Percentiles rank a stretch among this genome's conserved stretches.
phyloP scores from a whole-genome alignment of 306 rosid species.

The Cajanus cajan region DNA sequence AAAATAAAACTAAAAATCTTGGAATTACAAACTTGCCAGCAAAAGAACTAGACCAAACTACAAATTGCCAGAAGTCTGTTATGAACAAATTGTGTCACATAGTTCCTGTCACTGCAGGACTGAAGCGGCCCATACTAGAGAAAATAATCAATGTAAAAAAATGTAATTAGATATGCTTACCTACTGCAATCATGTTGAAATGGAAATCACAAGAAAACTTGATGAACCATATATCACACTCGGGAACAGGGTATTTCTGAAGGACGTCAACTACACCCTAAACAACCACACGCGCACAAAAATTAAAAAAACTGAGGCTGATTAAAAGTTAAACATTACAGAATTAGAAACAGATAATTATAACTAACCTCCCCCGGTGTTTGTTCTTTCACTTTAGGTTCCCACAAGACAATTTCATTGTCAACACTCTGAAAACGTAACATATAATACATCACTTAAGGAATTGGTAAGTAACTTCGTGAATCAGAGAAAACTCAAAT shows the following conservation, averaged over 20 bases:
- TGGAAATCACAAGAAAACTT: slow-evolving; percentile 95
- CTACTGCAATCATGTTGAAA: slow-evolving; percentile 75
- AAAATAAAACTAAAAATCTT: not conserved
- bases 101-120: not conserved
- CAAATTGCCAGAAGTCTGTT: not conserved
- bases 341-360: slow-evolving; percentile 16
- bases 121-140: not conserved
- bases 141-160: not conserved
- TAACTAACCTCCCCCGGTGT: slow-evolving; percentile 94
- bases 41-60: not conserved
- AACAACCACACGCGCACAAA: not conserved
- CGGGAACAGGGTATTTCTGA: slow-evolving; percentile 96
- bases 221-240: slow-evolving; percentile 98
- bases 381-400: slow-evolving; percentile 95
- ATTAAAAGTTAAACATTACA: not conserved
- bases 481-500: not conserved
- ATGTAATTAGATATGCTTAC: slow-evolving; percentile 37
- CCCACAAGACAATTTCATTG: slow-evolving; percentile 95
- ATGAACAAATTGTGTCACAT: not conserved
- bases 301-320: not conserved
- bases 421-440: slow-evolving; percentile 78
- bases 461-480: slow-evolving; percentile 1
- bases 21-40: not conserved
- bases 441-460: slow-evolving; percentile 12
- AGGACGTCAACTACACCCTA: slow-evolving; percentile 91